Conservation (phyloP, 495 filamentous ascomycete species). For the Lasiosphaeriaceae sp. region DNA sequence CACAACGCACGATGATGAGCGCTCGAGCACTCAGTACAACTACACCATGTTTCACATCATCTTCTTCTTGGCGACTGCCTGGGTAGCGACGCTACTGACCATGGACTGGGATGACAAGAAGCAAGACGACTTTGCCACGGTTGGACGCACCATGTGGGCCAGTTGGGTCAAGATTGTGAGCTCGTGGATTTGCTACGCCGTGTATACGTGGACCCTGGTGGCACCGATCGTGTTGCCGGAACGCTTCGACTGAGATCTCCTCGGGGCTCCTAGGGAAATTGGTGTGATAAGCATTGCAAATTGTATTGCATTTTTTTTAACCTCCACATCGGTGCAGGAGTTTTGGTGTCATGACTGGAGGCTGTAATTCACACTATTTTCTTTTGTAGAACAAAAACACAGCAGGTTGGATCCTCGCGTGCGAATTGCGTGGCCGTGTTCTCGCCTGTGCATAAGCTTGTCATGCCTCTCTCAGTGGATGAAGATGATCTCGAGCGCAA, state of each 20-base stretch:
- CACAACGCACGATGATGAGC: slow-evolving; percentile 78
- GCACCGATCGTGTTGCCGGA: slow-evolving; percentile 85
- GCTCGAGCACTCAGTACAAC: slow-evolving; percentile 85
- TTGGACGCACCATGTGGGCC: slow-evolving; percentile 93
- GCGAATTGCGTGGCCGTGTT: no score
- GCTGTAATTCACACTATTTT: no score
- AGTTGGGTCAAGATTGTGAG: slow-evolving; percentile 99
- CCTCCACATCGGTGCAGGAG: neutral
- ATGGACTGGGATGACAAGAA: slow-evolving; percentile 65
- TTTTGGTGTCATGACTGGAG: no score
- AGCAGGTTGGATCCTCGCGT: no score
- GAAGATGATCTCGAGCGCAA: no score
- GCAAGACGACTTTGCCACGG: slow-evolving; percentile 75
- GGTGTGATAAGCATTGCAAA: neutral
- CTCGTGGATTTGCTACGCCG: slow-evolving; percentile 92
- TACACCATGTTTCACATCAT: slow-evolving; percentile 97
- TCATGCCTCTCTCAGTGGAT: no score
- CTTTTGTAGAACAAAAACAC: no score
- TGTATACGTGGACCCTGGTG: slow-evolving; percentile 89
- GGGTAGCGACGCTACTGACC: slow-evolving; percentile 90
- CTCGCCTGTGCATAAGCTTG: no score
- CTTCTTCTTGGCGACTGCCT: slow-evolving; percentile 92
- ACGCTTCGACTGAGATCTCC: slow-evolving; percentile 57
- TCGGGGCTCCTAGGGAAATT: neutral
- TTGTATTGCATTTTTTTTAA: neutral